Evolutionary conservation across 139 green algal species (phyloP).

Genomic region (Tetraselmis chui): DNA sequence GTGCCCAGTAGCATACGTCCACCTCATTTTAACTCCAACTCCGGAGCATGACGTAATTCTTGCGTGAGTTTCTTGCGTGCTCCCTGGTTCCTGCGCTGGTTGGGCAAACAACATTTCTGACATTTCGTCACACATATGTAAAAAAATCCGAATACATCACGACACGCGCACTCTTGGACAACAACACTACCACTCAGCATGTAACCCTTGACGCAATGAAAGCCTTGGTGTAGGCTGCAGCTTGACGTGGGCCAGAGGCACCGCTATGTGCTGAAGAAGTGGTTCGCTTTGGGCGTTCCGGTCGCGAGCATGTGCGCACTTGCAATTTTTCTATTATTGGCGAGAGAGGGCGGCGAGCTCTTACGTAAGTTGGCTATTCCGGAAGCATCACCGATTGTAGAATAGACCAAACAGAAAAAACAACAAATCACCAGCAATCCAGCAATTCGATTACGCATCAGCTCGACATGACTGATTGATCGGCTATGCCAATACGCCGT

Average conservation of each 20-base stretch:
- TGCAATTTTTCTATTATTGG: neutral
- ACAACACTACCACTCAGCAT: neutral
- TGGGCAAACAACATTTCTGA: neutral
- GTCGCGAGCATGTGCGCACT: neutral
- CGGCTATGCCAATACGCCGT: too few relatives aligned
- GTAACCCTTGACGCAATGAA: neutral
- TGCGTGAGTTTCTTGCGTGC: neutral
- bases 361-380: too few relatives aligned
- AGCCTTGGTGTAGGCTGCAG: too few relatives aligned
- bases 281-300: neutral
- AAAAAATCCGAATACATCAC: too few relatives aligned
- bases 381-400: too few relatives aligned
- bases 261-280: neutral
- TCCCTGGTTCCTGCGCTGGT: neutral
- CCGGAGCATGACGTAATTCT: neutral
- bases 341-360: neutral
- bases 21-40: too few relatives aligned
- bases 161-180: too few relatives aligned
- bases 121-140: neutral
- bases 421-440: too few relatives aligned
- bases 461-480: too few relatives aligned
- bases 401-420: too few relatives aligned
- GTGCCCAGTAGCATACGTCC: neutral
- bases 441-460: too few relatives aligned
- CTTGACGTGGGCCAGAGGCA: neutral